Evolutionary conservation across 257 asterid species (phyloP).

Genomic region (Solanum clarkiae): DNA sequence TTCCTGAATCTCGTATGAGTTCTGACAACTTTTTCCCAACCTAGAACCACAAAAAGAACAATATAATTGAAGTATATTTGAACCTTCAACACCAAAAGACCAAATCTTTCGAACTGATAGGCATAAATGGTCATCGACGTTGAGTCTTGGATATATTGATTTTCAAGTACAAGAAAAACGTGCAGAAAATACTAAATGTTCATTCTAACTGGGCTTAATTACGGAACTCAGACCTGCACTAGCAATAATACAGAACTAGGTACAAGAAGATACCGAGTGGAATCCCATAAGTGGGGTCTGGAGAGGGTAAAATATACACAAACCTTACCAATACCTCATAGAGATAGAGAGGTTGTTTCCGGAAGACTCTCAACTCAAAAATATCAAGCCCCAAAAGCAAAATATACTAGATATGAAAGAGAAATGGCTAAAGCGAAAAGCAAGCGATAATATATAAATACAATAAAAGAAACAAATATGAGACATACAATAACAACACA

Average conservation of each 20-base stretch:
- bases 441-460: too few species aligned
- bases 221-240: neutral
- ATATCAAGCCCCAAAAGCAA: too few species aligned
- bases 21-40: constrained; percentile 87
- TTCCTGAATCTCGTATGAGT: constrained; percentile 92
- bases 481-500: too few species aligned
- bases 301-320: too few species aligned
- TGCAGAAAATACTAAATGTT: neutral
- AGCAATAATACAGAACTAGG: neutral
- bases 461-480: too few species aligned
- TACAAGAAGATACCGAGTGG: too few species aligned
- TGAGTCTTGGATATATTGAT: neutral
- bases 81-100: neutral
- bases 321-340: too few species aligned
- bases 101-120: neutral
- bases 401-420: too few species aligned
- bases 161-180: neutral
- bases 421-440: too few species aligned
- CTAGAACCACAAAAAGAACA: constrained; percentile 25
- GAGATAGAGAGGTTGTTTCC: too few species aligned
- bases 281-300: too few species aligned
- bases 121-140: neutral
- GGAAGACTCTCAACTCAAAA: too few species aligned
- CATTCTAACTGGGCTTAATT: neutral
- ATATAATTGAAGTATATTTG: neutral